phyloP scores from a whole-genome alignment of 2,329 filamentous ascomycete genomes.

The Acephala macrosclerotiorum region DNA sequence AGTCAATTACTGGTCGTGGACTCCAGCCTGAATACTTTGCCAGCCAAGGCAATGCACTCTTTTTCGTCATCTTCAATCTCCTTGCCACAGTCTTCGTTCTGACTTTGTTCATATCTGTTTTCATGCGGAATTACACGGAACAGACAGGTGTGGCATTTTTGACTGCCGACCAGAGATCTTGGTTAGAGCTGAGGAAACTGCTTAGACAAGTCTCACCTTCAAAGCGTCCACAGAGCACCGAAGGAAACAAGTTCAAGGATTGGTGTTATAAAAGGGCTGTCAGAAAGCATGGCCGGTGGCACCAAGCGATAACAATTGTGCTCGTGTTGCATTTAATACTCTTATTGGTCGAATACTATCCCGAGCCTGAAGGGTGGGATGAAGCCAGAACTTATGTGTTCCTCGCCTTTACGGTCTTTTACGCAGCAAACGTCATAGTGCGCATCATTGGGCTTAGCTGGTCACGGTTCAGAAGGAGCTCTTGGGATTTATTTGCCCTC shows the following conservation, averaged over 20 bases:
- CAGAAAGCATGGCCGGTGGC: conserved; percentile 93
- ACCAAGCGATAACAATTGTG: conserved; percentile 78
- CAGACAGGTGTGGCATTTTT: conserved; percentile 97
- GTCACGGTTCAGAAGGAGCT: conserved; percentile 89
- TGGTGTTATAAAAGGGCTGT: conserved; percentile 97
- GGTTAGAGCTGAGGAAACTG: conserved; percentile 93
- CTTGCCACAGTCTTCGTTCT: conserved; percentile 95
- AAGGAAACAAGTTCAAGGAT: conserved; percentile 79
- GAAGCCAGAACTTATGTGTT: conserved; percentile 77
- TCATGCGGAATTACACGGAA: conserved; percentile 99
- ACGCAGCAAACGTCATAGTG: conserved; percentile 82
- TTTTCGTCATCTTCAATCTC: conserved; percentile 96
- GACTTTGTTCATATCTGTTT: conserved; percentile 97
- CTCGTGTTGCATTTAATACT: conserved; percentile 85
- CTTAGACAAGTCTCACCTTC: conserved; percentile 93
- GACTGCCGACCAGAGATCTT: conserved; percentile 94
- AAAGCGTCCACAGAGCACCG: conserved; percentile 84
- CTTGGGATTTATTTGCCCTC: conserved; percentile 93
- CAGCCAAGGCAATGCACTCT: conserved; percentile 85
- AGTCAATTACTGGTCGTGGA: conserved; percentile 80
- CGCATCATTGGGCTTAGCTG: conserved; percentile 90
- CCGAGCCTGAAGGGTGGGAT: conserved; percentile 76
- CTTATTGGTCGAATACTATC: conserved; percentile 85
- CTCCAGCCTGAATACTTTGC: conserved; percentile 74
- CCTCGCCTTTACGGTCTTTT: conserved; percentile 80